These are phyloP conservation scores for Solanum aculeatissimum DNA, from an alignment of 305 asterid genomes.

Conservation along the genomic window DNA sequence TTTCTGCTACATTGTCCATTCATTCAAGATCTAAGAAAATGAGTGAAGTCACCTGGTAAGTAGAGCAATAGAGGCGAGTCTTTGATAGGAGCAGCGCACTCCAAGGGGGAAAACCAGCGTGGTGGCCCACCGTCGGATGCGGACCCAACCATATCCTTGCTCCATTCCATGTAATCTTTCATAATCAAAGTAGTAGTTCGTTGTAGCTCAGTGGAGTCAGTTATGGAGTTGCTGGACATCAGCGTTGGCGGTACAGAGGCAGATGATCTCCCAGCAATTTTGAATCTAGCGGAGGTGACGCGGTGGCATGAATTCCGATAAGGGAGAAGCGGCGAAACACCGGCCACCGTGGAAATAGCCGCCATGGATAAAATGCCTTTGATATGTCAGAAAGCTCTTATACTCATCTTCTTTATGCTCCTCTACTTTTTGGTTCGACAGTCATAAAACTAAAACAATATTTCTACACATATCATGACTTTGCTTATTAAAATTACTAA, in stretches of 20 bases:
- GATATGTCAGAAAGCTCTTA: not conserved
- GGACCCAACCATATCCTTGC: conserved; percentile 21
- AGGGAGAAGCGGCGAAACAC: not conserved
- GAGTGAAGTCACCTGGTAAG: conserved; percentile 40
- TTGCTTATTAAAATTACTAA: no score
- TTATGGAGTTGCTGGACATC: not conserved
- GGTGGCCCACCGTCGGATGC: conserved; percentile 58
- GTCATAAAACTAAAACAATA: not conserved
- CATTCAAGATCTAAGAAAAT: not conserved
- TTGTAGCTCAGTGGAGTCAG: not conserved
- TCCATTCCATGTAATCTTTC: conserved; percentile 37
- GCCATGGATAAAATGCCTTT: not conserved
- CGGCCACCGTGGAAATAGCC: not conserved
- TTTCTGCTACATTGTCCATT: not conserved
- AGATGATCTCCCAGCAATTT: not conserved
- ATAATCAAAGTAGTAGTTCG: conserved; percentile 10
- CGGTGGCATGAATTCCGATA: not conserved
- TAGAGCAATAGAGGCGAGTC: conserved; percentile 52
- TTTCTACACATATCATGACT: no score
- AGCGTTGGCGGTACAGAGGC: not conserved
- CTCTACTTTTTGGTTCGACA: not conserved
- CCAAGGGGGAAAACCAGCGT: conserved; percentile 76
- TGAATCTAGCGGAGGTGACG: not conserved
- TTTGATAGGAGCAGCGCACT: conserved; percentile 11
- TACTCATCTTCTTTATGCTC: not conserved